These are phyloP conservation scores for Vanrija sp. DNA, from an alignment of 1,284 basidiomycete genomes.

Conservation along the genomic window DNA sequence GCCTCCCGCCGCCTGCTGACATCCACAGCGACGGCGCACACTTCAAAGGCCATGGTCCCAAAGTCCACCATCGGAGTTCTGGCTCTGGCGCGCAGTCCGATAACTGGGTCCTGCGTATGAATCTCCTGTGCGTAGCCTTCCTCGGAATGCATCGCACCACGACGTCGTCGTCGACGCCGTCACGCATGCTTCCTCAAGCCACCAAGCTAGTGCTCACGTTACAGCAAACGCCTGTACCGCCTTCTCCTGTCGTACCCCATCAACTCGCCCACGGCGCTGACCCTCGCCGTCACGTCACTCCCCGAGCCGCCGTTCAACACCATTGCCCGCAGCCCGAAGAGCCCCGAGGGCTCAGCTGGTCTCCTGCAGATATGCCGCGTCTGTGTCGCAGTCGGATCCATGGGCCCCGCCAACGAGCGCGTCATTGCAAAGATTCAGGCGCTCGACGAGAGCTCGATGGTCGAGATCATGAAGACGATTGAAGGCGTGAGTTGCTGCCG, in stretches of 20 bases:
- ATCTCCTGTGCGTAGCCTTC: conserved; percentile 30
- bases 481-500: conserved; percentile 31
- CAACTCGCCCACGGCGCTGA: conserved; percentile 32
- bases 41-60: conserved; percentile 31
- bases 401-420: conserved; percentile 43
- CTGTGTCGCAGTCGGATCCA: conserved; percentile 37
- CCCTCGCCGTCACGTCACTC: conserved; percentile 31
- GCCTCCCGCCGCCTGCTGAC: background rate
- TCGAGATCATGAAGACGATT: conserved; percentile 46
- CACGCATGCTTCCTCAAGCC: background rate
- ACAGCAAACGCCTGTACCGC: conserved; percentile 44
- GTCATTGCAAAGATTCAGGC: conserved; percentile 45
- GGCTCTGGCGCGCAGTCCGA: conserved; percentile 19
- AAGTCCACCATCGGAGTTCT: conserved; percentile 12
- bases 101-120: conserved; percentile 46
- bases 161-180: background rate
- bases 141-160: too few relatives aligned
- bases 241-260: conserved; percentile 41
- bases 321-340: conserved; percentile 34
- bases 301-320: conserved; percentile 42
- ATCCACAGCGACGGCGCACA: conserved; percentile 20
- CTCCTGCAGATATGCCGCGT: conserved; percentile 37
- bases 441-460: conserved; percentile 40
- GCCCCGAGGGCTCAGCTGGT: conserved; percentile 27
- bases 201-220: background rate